phyloP scores from a whole-genome alignment of 176 grass and related monocot genomes.

The barley (Hordeum vulgare) region MorexV3_pseudomolecules_assembly NC_058518.1:479705489-479705988 shows the following conservation, averaged over 20 bases:
- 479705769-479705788: background rate
- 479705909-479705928: background rate
- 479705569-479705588: background rate
- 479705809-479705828: background rate
- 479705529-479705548: background rate
- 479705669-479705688: background rate
- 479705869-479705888: background rate
- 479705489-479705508: background rate
- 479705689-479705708: background rate
- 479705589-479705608: background rate
- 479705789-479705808: background rate
- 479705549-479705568: background rate
- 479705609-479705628: background rate
- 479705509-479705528: background rate
- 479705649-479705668: background rate
- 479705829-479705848: background rate
- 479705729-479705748: background rate
- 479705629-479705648: background rate
- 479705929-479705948: background rate
- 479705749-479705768: background rate
- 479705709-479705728: background rate
- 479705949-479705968: background rate
- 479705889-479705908: background rate
- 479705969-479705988: background rate
- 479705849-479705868: background rate